Evolutionary conservation across 2,329 filamentous ascomycete genomes (phyloP).

Genomic region (Ascochyta pisi): DNA sequence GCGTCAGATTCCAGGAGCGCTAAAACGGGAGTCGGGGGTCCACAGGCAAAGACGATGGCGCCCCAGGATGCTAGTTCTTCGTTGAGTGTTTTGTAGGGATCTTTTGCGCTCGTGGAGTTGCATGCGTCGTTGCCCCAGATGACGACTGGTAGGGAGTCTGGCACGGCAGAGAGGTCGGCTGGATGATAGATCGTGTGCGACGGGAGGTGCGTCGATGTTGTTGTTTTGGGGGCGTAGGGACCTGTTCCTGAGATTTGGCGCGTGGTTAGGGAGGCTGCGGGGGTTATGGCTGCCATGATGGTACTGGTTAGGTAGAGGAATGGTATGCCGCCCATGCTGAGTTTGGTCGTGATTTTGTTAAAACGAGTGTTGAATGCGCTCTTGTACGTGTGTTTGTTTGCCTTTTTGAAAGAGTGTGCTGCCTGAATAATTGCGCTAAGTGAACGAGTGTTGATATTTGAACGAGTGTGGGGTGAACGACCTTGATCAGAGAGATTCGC

Average conservation of each 20-base stretch:
- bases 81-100: background rate
- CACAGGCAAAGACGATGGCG: background rate
- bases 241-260: background rate
- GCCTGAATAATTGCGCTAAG: too few species aligned
- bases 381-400: too few species aligned
- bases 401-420: too few species aligned
- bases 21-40: background rate
- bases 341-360: background rate
- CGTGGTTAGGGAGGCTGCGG: background rate
- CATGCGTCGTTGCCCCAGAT: constrained; percentile 1
- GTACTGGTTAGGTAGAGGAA: background rate
- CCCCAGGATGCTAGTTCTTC: background rate
- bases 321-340: background rate
- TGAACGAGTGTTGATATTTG: too few species aligned
- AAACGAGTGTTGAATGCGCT: background rate
- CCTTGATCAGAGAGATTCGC: too few species aligned
- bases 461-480: too few species aligned
- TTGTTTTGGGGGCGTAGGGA: background rate
- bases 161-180: background rate
- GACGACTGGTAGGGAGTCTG: background rate
- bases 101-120: background rate
- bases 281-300: background rate
- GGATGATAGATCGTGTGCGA: background rate
- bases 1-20: too few species aligned
- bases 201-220: background rate